Conservation (phyloP, 2,329 filamentous ascomycete species). For the Xylariaceae sp. region DNA sequence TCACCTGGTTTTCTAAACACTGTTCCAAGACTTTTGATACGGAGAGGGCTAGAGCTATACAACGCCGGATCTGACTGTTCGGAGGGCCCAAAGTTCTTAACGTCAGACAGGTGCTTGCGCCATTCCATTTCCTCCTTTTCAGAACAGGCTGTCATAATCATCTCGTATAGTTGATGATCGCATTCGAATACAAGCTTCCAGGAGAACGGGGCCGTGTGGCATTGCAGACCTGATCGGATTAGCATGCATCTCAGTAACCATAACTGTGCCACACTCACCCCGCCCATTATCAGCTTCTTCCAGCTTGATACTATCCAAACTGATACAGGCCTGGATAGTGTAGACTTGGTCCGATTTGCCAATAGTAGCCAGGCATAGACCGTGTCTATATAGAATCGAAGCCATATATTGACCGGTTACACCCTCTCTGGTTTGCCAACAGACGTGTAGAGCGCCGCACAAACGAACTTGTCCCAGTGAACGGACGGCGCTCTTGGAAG, state of each 20-base stretch:
- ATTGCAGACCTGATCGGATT: constrained; percentile 65
- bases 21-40: constrained; percentile 68
- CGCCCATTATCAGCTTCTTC: constrained; percentile 71
- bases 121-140: constrained; percentile 74
- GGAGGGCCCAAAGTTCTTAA: constrained; percentile 46
- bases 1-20: constrained; percentile 68
- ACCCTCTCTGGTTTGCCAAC: constrained; percentile 66
- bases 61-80: constrained; percentile 44
- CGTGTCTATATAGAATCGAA: constrained; percentile 75
- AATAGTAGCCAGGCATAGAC: constrained; percentile 68
- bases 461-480: constrained; percentile 74
- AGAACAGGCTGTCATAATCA: constrained; percentile 83
- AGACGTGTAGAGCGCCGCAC: constrained; percentile 77
- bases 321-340: constrained; percentile 68
- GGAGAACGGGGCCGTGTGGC: constrained; percentile 76
- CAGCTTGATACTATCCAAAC: constrained; percentile 58
- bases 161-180: constrained; percentile 70
- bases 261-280: constrained; percentile 43
- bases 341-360: constrained; percentile 63
- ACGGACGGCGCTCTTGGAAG: constrained; percentile 62
- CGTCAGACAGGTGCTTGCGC: constrained; percentile 60
- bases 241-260: neutral
- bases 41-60: constrained; percentile 60
- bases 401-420: constrained; percentile 78
- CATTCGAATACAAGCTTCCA: constrained; percentile 89